Base-by-base conservation (phyloP, 495 filamentous ascomycete species). In the Penicillium subrubescens region DNA sequence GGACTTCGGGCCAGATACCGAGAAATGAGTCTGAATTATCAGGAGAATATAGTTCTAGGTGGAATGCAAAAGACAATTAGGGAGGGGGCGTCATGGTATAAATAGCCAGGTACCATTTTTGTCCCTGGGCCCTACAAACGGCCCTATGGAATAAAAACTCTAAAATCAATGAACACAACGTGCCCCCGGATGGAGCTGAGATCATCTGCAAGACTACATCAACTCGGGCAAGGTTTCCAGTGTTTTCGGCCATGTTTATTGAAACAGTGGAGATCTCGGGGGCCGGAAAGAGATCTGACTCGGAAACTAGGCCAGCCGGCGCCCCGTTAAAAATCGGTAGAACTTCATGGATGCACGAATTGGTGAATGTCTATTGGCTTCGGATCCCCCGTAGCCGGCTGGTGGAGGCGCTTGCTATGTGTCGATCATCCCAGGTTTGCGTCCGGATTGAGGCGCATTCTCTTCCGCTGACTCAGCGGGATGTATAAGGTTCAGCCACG, bases 241-340 rank as follows among this genome's bases (percentile, higher is more conserved):
- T 64, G 55, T 64, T 64, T 61, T 50, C 63, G 58, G 63, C 41
- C 31, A 31, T 50, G 34, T n/a, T 19, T 50, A 61, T 65, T 31
- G 51, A 55, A 14, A 33, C 15, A 14, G 63, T 60, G 63, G 63
- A 59, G 46, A 59, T 37, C 52, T 62, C 37, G 58, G 58, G 58
- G 43, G 58, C 21, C 58, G 63, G 63, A 61, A 51, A 17, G 44
- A 58, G 29, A 50, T 58, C 29, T 34, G 17, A 5, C 25, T 43
- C 58, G 53, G 58, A 14, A 6, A 27, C 43, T 57, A 19, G 50
- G 14, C 27, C 29, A 33, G 4, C 53, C 53, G 19, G n/a, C 19
- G 53, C 31, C 53, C n/a, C 31, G 21, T 37, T 21, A 31, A 29
- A 21, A 2, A 15, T 2, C 25, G 29, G 12, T 6, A 17, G 21